Percentiles rank a stretch among this genome's conserved stretches.
Conservation (phyloP, 139 green algal genomes). For the Asterochloris sp. region DNA sequence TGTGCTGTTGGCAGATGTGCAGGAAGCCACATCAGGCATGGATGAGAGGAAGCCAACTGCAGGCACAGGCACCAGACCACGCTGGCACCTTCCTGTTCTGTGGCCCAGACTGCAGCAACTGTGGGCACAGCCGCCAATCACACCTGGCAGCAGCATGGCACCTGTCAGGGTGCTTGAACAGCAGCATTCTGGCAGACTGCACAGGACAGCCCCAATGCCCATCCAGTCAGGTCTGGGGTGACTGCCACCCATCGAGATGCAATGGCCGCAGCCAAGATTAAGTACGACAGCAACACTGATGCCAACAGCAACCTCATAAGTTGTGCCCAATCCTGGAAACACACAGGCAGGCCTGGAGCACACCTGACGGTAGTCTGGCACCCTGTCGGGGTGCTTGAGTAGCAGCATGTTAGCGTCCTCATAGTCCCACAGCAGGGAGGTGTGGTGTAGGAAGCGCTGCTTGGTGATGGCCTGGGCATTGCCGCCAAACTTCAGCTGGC, state of each 20-base stretch:
- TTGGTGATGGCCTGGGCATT: constrained; percentile 97
- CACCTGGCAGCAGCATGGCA: neutral
- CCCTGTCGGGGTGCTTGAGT: constrained; percentile 64
- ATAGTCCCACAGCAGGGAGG: constrained; percentile 95
- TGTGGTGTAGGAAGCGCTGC: constrained; percentile 93
- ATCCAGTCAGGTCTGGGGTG: too few species aligned
- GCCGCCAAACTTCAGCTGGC: constrained; percentile 89
- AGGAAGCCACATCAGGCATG: too few species aligned
- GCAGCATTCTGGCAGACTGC: too few species aligned
- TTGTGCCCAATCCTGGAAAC: too few species aligned
- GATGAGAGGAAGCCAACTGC: too few species aligned
- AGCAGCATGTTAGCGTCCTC: constrained; percentile 65
- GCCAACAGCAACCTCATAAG: neutral
- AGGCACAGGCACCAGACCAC: neutral
- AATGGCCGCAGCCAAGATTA: too few species aligned
- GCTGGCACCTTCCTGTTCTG: neutral
- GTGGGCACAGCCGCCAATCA: neutral
- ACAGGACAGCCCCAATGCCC: too few species aligned
- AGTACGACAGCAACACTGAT: neutral
- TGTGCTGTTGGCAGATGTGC: too few species aligned
- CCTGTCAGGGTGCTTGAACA: neutral
- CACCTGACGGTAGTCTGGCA: constrained; percentile 77
- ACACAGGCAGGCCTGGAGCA: neutral
- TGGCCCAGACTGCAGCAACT: neutral
- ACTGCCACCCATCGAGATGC: neutral